These are phyloP conservation scores for Fusarium vanettenii DNA, from an alignment of 2,329 filamentous ascomycete species.

Conservation along the genomic window DNA sequence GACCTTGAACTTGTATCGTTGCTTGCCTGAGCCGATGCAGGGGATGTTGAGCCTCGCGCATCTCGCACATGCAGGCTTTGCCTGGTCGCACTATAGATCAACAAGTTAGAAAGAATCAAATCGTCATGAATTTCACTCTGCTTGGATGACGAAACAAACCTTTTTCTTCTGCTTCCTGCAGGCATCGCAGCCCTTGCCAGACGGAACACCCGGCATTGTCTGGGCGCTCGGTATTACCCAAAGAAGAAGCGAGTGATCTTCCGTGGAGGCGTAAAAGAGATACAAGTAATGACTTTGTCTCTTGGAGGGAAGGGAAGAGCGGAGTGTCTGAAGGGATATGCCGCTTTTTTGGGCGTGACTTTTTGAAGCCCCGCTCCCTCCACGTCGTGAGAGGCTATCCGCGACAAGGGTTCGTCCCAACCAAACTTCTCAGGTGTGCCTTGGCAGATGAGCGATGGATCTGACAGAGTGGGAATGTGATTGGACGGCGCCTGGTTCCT, in stretches of 20 bases:
- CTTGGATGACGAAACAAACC: constrained; percentile 45
- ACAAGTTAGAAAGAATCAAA: neutral
- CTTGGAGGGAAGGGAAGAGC: neutral
- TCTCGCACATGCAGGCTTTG: constrained; percentile 56
- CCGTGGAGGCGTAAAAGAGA: neutral
- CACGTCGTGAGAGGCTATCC: neutral
- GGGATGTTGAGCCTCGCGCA: constrained; percentile 57
- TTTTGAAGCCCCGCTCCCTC: constrained; percentile 21
- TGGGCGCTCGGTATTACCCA: constrained; percentile 36
- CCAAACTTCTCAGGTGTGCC: constrained; percentile 11
- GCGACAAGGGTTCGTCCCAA: neutral
- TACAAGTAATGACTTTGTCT: neutral
- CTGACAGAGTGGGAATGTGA: neutral
- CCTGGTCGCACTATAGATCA: constrained; percentile 57
- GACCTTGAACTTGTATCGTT: constrained; percentile 62
- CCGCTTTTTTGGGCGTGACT: neutral
- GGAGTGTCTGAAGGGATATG: constrained; percentile 12
- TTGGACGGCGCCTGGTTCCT: constrained; percentile 28
- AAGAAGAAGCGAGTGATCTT: constrained; percentile 23
- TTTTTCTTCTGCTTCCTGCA: constrained; percentile 66
- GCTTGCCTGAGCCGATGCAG: constrained; percentile 59
- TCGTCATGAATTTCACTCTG: neutral
- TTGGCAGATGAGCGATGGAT: neutral
- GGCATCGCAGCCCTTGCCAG: constrained; percentile 61
- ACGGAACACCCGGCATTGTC: constrained; percentile 64